A percentile compares a stretch with the other conserved stretches of the same genome.
These are phyloP conservation scores for Ganoderma lucidum DNA, from an alignment of 1,284 basidiomycete genomes.

Conservation along the genomic window DNA sequence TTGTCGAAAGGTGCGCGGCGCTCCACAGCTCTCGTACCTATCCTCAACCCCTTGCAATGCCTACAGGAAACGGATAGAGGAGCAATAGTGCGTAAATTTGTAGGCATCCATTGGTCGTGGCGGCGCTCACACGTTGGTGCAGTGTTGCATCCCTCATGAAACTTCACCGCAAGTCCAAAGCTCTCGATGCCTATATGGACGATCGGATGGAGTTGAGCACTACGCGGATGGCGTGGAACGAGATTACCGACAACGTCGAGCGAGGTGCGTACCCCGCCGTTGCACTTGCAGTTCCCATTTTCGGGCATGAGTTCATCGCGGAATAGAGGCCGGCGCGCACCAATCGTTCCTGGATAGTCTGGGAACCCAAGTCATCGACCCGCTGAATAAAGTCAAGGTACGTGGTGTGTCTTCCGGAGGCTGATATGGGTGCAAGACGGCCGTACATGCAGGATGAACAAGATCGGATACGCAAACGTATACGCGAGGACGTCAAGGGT, in stretches of 20 bases:
- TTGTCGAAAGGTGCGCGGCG: conserved; percentile 77
- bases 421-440: conserved; percentile 14
- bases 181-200: conserved; percentile 71
- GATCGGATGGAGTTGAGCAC: conserved; percentile 63
- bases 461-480: conserved; percentile 87
- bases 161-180: conserved; percentile 74
- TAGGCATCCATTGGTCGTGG: not conserved
- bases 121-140: conserved; percentile 13
- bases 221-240: conserved; percentile 77
- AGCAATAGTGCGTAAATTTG: conserved; percentile 70
- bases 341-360: conserved; percentile 79
- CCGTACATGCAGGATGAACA: conserved; percentile 73
- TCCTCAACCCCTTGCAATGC: conserved; percentile 23
- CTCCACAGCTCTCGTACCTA: conserved; percentile 27
- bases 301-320: not conserved
- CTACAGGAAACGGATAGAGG: conserved; percentile 81
- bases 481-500: conserved; percentile 87
- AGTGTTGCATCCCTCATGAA: conserved; percentile 77
- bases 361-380: conserved; percentile 74
- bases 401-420: conserved; percentile 23
- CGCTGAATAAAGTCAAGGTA: conserved; percentile 74
- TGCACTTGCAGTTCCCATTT: not conserved
- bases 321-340: conserved; percentile 80
- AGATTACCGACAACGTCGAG: conserved; percentile 85
- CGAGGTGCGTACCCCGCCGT: conserved; percentile 60